A percentile compares a stretch with the other conserved stretches of the same genome.
phyloP scores from a whole-genome alignment of 352 stramenopile genomes.

The Globisporangium mamillatum region DNA sequence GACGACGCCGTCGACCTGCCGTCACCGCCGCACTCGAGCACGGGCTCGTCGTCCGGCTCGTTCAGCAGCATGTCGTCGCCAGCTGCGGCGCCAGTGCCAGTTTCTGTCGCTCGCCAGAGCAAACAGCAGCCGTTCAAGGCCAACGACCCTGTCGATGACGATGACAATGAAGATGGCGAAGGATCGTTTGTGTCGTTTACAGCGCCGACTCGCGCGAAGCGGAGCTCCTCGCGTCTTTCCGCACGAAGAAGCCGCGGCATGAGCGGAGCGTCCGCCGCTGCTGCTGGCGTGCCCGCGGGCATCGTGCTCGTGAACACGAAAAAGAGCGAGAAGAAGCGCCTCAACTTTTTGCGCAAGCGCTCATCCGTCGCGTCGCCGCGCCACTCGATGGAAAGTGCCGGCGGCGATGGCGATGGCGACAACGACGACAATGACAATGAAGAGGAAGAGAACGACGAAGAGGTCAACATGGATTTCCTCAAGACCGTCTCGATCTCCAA shows the following conservation, averaged over 20 bases:
- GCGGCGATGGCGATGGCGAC: constrained; percentile 26
- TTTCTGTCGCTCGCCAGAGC: not conserved
- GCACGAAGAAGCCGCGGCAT: not conserved
- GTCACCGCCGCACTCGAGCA: constrained; percentile 19
- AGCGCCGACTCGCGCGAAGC: constrained; percentile 1
- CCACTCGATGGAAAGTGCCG: constrained; percentile 22
- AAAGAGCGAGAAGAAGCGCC: constrained; percentile 22
- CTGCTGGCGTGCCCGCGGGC: not conserved
- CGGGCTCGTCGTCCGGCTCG: constrained; percentile 18
- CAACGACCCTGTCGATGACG: not conserved
- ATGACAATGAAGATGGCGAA: not conserved
- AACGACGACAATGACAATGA: constrained; percentile 28
- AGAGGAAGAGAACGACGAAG: constrained; percentile 47
- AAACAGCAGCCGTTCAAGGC: not conserved
- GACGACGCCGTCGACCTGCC: constrained; percentile 4
- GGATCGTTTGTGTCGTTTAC: constrained; percentile 33
- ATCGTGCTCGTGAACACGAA: constrained; percentile 25
- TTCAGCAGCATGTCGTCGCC: constrained; percentile 16
- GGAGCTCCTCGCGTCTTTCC: constrained; percentile 6
- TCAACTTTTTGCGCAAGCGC: constrained; percentile 40
- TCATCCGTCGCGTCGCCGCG: constrained; percentile 19
- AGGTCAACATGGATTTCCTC: constrained; percentile 85
- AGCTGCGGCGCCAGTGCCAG: not conserved
- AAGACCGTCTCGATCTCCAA: constrained; percentile 35
- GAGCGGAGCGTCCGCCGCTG: constrained; percentile 4